Evolutionary conservation across 1,139 yeast species (phyloP).

Genomic region (Sugiyamaella grinbergsii): DNA sequence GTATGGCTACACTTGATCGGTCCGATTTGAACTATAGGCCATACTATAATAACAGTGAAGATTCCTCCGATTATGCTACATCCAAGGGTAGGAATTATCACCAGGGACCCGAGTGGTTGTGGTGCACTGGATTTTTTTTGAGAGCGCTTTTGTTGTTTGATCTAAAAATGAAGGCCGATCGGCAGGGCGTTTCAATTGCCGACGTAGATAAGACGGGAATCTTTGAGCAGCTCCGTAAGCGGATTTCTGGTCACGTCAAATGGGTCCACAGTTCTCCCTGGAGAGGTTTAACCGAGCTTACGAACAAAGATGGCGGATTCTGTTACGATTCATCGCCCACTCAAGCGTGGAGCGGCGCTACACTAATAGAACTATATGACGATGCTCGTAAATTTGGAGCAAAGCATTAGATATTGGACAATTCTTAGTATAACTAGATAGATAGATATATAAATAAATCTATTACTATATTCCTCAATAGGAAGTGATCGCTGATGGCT

Average conservation of each 20-base stretch:
- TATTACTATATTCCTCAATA: background rate
- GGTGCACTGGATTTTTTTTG: constrained; percentile 86
- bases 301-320: constrained; percentile 79
- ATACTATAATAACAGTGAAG: constrained; percentile 76
- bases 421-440: background rate
- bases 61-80: constrained; percentile 84
- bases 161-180: constrained; percentile 39
- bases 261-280: constrained; percentile 79
- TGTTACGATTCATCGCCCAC: constrained; percentile 91
- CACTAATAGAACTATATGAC: constrained; percentile 75
- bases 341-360: constrained; percentile 94
- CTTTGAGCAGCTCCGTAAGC: constrained; percentile 49
- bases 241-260: constrained; percentile 63
- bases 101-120: constrained; percentile 99
- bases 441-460: background rate
- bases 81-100: constrained; percentile 96
- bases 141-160: constrained; percentile 69
- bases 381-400: constrained; percentile 45
- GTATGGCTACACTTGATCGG: constrained; percentile 92
- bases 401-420: constrained; percentile 2
- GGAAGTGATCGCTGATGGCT: background rate
- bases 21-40: constrained; percentile 90
- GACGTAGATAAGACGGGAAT: constrained; percentile 38
- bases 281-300: constrained; percentile 93
- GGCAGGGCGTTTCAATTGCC: constrained; percentile 12